Evolutionary conservation across 805 yeast species (phyloP), one percentile per base, ranked within the genome.

Genomic region (Metschnikowia henanensis): DNA sequence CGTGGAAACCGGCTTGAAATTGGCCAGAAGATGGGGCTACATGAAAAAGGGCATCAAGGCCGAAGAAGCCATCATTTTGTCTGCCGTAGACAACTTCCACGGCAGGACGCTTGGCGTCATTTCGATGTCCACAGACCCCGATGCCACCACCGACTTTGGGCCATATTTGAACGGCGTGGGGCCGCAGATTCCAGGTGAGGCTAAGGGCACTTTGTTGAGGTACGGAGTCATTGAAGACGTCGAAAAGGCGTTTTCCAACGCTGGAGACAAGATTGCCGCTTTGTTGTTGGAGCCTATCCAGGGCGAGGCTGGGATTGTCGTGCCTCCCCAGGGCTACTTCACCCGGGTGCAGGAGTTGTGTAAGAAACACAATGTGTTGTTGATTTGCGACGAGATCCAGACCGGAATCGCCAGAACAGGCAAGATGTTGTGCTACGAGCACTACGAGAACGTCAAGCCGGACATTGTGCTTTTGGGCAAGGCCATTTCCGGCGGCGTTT

Each of bases 391-490:
- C 65, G 98, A 92, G 75, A 89, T 92, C 63, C 98, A 92, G 73
- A 91, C 98, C 20, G 98, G 98, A 68, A 81, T 92, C 64, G 98
- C 95, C 37, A 84, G 98, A 77, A 92, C 98, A 22, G 98, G 98
- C 61, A 87, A 87, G 72, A 76, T 92, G 78, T 77, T 92, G 49
- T 89, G 97, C 65, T 84, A 82, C 68, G 95, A 92, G 71, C 97
- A 92, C 68, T 83, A 84, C 47, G 65, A 64, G 49, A 73, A 73
- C 47, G 85, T 87, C 53, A 85, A 85, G 65, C 98, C 98, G 33
- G 98, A 92, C 70, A 75, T 92, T 54, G 82, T 92, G 20, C 72
- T 90, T 31, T 77, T 92, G 56, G 98, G 97, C 60, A 92, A 92
- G 72, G 98, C 98, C 46, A 80, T 92, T 48, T 84, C 95, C 23